A percentile compares a stretch with the other conserved stretches of the same genome.
Conservation (phyloP, 2,329 filamentous ascomycete species). For the Zymoseptoria passerinii region DNA sequence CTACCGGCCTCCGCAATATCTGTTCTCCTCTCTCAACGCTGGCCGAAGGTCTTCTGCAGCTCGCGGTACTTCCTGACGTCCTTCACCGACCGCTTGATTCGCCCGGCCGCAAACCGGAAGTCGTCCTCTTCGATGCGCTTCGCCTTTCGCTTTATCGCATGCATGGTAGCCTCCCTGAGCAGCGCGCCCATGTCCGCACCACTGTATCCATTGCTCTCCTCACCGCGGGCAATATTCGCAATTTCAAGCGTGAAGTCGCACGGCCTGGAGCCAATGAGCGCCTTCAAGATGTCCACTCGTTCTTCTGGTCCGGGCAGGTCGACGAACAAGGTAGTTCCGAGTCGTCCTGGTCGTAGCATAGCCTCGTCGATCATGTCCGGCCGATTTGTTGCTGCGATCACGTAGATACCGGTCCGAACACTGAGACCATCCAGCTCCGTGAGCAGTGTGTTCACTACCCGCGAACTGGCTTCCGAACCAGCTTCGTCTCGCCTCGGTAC, state of each 20-base stretch:
- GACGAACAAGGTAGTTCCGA: conserved; percentile 83
- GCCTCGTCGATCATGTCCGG: conserved; percentile 95
- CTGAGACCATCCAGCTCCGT: conserved; percentile 86
- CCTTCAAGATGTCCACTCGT: conserved; percentile 74
- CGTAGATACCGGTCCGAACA: conserved; percentile 71
- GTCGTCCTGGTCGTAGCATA: conserved; percentile 82
- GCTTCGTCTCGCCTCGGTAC: conserved; percentile 72
- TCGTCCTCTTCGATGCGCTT: conserved; percentile 42
- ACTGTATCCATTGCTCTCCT: conserved; percentile 61
- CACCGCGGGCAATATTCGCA: conserved; percentile 59
- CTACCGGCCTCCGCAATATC: not conserved
- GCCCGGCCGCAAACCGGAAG: conserved; percentile 35
- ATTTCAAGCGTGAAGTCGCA: conserved; percentile 39
- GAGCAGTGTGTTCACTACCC: conserved; percentile 90
- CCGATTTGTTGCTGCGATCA: conserved; percentile 89
- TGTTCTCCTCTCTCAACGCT: not conserved
- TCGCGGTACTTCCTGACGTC: conserved; percentile 51
- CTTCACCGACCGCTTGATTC: conserved; percentile 46
- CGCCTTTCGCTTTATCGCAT: conserved; percentile 42
- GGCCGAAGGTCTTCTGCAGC: conserved; percentile 36
- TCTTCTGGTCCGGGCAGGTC: conserved; percentile 73
- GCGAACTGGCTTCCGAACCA: conserved; percentile 71
- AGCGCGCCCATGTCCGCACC: conserved; percentile 56
- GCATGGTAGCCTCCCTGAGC: conserved; percentile 51
- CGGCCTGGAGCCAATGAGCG: conserved; percentile 50